These are phyloP conservation scores for Apiospora rasikravindrae DNA, from an alignment of 2,329 filamentous ascomycete species.

Conservation along the genomic window DNA sequence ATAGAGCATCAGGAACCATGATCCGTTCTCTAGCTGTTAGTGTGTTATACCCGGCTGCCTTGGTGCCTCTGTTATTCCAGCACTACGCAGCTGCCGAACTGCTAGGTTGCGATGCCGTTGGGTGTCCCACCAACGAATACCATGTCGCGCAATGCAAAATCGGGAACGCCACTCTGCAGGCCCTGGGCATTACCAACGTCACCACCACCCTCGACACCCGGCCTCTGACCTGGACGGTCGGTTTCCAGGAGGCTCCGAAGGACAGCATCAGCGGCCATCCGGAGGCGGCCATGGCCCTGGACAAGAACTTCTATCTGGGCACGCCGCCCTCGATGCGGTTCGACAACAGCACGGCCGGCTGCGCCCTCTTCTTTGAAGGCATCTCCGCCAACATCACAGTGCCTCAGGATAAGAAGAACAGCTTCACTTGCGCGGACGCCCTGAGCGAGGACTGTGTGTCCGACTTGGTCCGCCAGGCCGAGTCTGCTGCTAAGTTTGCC, in stretches of 20 bases:
- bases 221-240: neutral
- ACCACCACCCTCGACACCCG: neutral
- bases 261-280: neutral
- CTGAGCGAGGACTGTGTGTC: neutral
- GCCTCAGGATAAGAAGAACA: neutral
- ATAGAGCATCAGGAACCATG: neutral
- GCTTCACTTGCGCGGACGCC: neutral
- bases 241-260: neutral
- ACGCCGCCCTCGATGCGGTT: neutral
- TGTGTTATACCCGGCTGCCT: neutral
- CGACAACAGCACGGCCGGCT: neutral
- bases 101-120: neutral
- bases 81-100: neutral
- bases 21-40: neutral
- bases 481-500: neutral
- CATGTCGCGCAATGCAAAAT: neutral
- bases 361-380: neutral
- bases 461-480: neutral
- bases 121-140: neutral
- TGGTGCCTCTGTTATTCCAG: neutral
- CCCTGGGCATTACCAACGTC: neutral
- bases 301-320: constrained; percentile 1
- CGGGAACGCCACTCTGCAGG: neutral
- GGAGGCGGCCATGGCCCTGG: neutral
- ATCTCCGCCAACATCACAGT: neutral